Evolutionary conservation across 1,139 yeast species (phyloP).

Genomic region (Debaryomyces psychrophilus): DNA sequence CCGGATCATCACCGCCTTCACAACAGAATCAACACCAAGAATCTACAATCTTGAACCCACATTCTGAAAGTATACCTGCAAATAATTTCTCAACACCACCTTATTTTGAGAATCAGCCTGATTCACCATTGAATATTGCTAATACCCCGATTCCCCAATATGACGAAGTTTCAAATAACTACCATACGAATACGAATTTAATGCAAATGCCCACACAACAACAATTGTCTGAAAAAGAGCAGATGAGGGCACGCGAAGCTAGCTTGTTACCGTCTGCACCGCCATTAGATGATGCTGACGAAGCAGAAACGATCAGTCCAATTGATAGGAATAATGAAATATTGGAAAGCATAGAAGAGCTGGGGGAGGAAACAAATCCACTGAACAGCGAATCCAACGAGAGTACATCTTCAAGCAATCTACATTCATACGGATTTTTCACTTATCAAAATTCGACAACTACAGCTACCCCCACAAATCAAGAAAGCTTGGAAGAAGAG

Average conservation of each 20-base stretch:
- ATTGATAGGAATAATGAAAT: conserved; percentile 4
- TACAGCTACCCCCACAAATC: conserved; percentile 13
- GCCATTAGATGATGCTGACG: conserved; percentile 31
- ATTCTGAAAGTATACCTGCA: conserved; percentile 21
- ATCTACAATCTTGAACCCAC: conserved; percentile 14
- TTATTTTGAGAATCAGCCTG: conserved; percentile 16
- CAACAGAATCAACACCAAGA: conserved; percentile 10
- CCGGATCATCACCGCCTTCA: conserved; percentile 15
- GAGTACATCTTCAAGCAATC: conserved; percentile 1
- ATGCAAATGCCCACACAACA: conserved; percentile 24
- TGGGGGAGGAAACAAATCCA: conserved; percentile 2
- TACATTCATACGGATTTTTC: conserved; percentile 21
- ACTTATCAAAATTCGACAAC: conserved; percentile 16
- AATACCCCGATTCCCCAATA: conserved; percentile 9
- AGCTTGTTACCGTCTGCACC: conserved; percentile 69
- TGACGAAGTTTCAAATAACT: conserved; percentile 30
- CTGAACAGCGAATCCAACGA: not conserved
- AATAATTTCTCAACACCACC: conserved; percentile 25
- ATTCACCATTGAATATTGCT: not conserved
- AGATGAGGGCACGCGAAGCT: conserved; percentile 54
- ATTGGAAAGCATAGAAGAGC: conserved; percentile 10
- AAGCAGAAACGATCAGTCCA: conserved; percentile 14
- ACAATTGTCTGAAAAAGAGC: conserved; percentile 54
- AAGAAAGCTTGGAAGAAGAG: conserved; percentile 12
- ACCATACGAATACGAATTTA: conserved; percentile 12